Conservation (phyloP, 345 rosid genomes). For the Sisymbrium altissimum region DNA sequence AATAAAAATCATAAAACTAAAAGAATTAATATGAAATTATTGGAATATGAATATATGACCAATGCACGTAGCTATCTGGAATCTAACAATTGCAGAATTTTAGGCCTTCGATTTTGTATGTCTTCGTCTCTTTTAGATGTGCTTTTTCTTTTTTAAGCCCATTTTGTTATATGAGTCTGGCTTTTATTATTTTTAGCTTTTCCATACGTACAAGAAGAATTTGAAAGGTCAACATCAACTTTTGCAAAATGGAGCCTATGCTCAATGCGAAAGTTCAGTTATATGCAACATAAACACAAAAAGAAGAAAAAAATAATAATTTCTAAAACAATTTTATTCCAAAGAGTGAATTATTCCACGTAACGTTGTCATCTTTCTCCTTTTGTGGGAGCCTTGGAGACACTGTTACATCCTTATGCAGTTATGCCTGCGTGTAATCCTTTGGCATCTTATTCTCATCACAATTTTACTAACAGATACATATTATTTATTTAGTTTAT, state of each 20-base stretch:
- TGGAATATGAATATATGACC: constrained; percentile 3
- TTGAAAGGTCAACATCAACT: constrained; percentile 28
- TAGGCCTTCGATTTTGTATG: constrained; percentile 31
- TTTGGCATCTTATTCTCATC: constrained; percentile 20
- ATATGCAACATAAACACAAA: constrained; percentile 25
- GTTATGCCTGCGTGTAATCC: constrained; percentile 6
- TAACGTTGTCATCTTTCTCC: background rate
- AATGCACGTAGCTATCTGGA: constrained; percentile 21
- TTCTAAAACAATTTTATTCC: background rate
- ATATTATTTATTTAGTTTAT: background rate
- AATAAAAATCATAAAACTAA: background rate
- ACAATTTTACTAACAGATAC: background rate
- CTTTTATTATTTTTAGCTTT: constrained; percentile 3
- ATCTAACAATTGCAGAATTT: constrained; percentile 26
- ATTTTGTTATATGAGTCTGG: constrained; percentile 3
- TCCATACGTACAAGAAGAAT: constrained; percentile 22
- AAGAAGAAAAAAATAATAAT: background rate
- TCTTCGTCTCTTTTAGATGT: constrained; percentile 19
- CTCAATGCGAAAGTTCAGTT: constrained; percentile 1
- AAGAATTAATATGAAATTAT: background rate
- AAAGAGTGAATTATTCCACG: background rate
- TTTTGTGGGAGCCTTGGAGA: constrained; percentile 16
- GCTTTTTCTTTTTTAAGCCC: constrained; percentile 26
- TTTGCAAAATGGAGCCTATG: constrained; percentile 16
- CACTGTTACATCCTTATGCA: constrained; percentile 19